These are phyloP conservation scores for Podospora didyma DNA, from an alignment of 495 filamentous ascomycete genomes.

Conservation along the genomic window DNA sequence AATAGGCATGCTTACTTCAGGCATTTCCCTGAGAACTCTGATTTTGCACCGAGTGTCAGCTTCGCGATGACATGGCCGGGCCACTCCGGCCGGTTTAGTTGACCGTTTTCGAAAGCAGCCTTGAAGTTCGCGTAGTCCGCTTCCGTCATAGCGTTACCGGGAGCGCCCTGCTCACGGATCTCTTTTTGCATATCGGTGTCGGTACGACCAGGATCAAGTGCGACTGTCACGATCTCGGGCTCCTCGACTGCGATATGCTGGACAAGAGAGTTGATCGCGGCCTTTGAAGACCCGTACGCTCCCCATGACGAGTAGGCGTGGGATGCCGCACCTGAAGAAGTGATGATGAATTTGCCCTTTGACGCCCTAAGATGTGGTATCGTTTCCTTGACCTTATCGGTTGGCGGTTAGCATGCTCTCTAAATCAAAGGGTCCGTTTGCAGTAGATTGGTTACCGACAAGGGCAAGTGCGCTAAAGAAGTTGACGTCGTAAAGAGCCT, in stretches of 20 bases:
- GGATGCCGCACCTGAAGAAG: slow-evolving; percentile 70
- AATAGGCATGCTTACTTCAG: slow-evolving; percentile 48
- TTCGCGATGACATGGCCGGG: slow-evolving; percentile 82
- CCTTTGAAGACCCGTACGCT: slow-evolving; percentile 80
- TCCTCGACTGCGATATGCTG: slow-evolving; percentile 74
- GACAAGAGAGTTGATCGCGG: slow-evolving; percentile 80
- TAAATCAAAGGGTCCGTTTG: too few species aligned
- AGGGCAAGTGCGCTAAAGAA: slow-evolving; percentile 76
- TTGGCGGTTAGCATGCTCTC: too few species aligned
- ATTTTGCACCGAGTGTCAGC: slow-evolving; percentile 55
- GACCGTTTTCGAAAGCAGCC: slow-evolving; percentile 59
- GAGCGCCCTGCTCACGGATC: slow-evolving; percentile 64
- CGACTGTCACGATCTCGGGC: slow-evolving; percentile 64
- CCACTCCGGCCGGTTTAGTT: slow-evolving; percentile 75
- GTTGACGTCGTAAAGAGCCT: slow-evolving; percentile 72
- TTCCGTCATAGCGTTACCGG: slow-evolving; percentile 53
- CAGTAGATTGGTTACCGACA: slow-evolving; percentile 45
- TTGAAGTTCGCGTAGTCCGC: slow-evolving; percentile 67
- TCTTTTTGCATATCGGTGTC: slow-evolving; percentile 93
- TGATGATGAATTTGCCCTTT: slow-evolving; percentile 67
- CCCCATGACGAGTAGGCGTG: slow-evolving; percentile 70
- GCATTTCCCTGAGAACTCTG: slow-evolving; percentile 69
- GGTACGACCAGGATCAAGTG: slow-evolving; percentile 77
- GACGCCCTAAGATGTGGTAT: slow-evolving; percentile 66
- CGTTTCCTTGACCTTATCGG: slow-evolving; percentile 62